Percentiles rank a stretch among this genome's conserved stretches.
Evolutionary conservation across 164 flowering plant genomes (phyloP).

Genomic region (Dillenia turbinata): DNA sequence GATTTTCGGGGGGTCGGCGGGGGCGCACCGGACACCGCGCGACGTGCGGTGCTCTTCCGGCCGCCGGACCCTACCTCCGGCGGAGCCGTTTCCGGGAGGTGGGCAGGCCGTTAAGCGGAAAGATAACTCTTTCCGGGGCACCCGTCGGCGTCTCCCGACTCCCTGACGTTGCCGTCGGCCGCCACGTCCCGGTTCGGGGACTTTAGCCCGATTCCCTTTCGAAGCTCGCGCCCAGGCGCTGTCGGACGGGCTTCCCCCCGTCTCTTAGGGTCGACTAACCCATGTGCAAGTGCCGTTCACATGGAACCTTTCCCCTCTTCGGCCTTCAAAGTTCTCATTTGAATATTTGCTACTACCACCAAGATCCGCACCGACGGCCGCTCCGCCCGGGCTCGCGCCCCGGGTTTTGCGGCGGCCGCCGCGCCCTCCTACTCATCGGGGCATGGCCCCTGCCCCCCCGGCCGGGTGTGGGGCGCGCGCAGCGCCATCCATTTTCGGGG

Average conservation of each 20-base stretch:
- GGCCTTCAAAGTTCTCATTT: slow-evolving; percentile 27
- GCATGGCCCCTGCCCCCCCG: slow-evolving; percentile 28
- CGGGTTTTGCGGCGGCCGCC: slow-evolving; percentile 30
- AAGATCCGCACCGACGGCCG: slow-evolving; percentile 24
- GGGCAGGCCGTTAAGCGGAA: slow-evolving; percentile 15
- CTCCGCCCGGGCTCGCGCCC: slow-evolving; percentile 21
- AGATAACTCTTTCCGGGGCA: slow-evolving; percentile 41
- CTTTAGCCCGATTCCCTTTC: slow-evolving; percentile 25
- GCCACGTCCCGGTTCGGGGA: slow-evolving; percentile 27
- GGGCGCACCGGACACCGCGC: slow-evolving; percentile 23
- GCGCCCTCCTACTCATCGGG: slow-evolving; percentile 45
- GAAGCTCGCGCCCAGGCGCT: slow-evolving; percentile 11
- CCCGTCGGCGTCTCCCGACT: slow-evolving; percentile 27
- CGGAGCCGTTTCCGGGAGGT: not conserved
- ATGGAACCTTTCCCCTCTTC: slow-evolving; percentile 12
- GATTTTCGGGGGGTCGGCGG: slow-evolving; percentile 23
- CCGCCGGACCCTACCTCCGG: slow-evolving; percentile 27
- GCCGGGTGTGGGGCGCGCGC: slow-evolving; percentile 52
- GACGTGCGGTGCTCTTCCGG: slow-evolving; percentile 24
- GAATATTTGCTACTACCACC: slow-evolving; percentile 32
- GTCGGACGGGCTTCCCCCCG: slow-evolving; percentile 21
- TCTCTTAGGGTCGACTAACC: slow-evolving; percentile 20
- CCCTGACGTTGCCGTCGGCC: slow-evolving; percentile 21
- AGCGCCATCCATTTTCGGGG: slow-evolving; percentile 72
- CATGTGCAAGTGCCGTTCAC: slow-evolving; percentile 21